Percentiles rank a stretch among this genome's conserved stretches.
Conservation (phyloP, 768 basidiomycete genomes). For the Lentinula guzmanii region DNA sequence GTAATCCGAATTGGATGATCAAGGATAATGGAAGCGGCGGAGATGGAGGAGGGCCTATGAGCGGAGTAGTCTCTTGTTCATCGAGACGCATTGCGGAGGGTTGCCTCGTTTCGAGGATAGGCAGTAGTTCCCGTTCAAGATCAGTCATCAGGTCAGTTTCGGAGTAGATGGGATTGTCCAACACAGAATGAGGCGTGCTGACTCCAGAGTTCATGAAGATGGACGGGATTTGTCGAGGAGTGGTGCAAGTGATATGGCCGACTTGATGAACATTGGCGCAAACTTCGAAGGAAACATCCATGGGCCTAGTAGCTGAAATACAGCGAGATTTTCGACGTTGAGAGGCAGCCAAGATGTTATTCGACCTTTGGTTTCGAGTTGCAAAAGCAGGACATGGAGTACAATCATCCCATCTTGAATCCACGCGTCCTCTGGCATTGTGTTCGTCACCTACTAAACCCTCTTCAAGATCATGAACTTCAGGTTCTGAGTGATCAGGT, state of each 20-base stretch:
- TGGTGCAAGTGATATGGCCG: neutral
- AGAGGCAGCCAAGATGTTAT: neutral
- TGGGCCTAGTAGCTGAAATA: neutral
- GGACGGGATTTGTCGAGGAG: neutral
- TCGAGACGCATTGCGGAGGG: neutral
- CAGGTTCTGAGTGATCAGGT: neutral
- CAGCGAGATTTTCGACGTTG: neutral
- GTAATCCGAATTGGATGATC: slow-evolving; percentile 84
- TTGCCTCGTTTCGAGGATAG: neutral
- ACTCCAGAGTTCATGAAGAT: neutral
- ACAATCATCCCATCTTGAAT: neutral
- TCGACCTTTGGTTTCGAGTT: neutral
- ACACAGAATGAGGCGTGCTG: neutral
- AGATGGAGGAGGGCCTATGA: neutral
- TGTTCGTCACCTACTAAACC: neutral
- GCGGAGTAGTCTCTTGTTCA: neutral
- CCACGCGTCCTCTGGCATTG: neutral
- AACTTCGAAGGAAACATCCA: neutral
- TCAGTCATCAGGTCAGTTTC: neutral
- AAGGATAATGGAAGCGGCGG: slow-evolving; percentile 65
- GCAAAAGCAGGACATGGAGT: neutral
- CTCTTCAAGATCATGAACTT: neutral
- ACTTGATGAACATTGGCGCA: neutral
- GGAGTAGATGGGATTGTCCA: neutral
- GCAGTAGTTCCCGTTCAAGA: neutral